Base-by-base conservation (phyloP, 1,284 basidiomycete genomes). In the Microbotryomycetes sp. region DNA sequence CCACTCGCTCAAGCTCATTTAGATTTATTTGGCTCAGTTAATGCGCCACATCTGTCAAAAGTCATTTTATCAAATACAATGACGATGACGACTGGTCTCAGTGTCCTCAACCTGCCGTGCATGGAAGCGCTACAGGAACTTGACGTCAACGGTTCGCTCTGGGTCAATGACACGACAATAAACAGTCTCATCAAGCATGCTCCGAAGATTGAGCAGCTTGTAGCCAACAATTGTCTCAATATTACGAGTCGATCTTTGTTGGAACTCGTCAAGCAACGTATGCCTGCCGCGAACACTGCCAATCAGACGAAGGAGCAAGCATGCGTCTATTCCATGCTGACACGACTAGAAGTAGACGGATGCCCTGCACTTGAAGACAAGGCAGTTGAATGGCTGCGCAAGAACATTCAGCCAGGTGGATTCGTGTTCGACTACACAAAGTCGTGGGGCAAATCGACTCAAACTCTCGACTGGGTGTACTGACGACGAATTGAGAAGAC, bases 331-430 rank as follows among this genome's bases (percentile, higher is more conserved):
- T 66, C 65, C 19, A 22, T 32, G 9, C 30, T 66, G 29, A 42
- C 29, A 4, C 48, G 46, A 16, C 31, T 66, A 26, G 49, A 30
- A 26, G 46, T 66, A 29, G 61, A 63, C 16, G 65, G 65, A 3
- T 66, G 65, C 30, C 58, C 56, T 23, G 61, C 57, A 57, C 45
- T 66, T 42, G 65, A 66, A 16, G 54, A 61, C 32, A 45, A 50
- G 3, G 65, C 65, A 28, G 59, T 66, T 31, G 65, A 66, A 16
- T 66, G 65, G 65, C 30, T 66, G n/a, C 60, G 32, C 47, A 57
- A 47, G 42, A 14, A 61, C 12, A 48, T 63, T 6, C 46, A 54
- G 54, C 62, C 65, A 9, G 64, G 64, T 1, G 64, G 61, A 2
- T 56, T 64, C 28, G 46, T 29, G 25, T 59, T 63, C 25, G 55